A percentile compares a stretch with the other conserved stretches of the same genome.
Conservation (phyloP, 2,329 filamentous ascomycete species). For the Leptographium wingfieldii region DNA sequence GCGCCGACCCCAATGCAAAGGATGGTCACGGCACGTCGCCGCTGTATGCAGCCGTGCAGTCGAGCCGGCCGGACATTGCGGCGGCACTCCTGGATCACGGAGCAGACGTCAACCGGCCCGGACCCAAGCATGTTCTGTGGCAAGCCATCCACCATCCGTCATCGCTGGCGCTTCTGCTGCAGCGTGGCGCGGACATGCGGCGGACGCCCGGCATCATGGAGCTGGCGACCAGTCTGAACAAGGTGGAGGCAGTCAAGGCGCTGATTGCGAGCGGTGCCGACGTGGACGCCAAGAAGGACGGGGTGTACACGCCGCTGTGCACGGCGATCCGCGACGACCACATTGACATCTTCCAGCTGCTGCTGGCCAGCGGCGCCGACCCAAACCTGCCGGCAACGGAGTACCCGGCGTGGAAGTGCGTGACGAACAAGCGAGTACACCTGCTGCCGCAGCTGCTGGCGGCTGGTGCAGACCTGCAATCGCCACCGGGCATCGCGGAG, state of each 20-base stretch:
- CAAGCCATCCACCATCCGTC: constrained; percentile 46
- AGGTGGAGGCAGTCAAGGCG: constrained; percentile 45
- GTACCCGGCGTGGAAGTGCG: constrained; percentile 23
- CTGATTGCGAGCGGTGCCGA: constrained; percentile 15
- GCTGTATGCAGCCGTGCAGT: constrained; percentile 48
- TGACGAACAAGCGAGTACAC: constrained; percentile 15
- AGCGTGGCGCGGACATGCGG: constrained; percentile 44
- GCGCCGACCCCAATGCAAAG: constrained; percentile 45
- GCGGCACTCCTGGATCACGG: constrained; percentile 36
- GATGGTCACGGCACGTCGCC: constrained; percentile 49
- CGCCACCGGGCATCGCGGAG: constrained; percentile 19
- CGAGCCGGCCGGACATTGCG: constrained; percentile 43
- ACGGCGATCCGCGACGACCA: constrained; percentile 15
- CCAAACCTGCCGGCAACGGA: constrained; percentile 17
- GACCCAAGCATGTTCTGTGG: constrained; percentile 58
- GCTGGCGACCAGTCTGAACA: constrained; percentile 49
- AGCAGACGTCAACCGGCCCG: constrained; percentile 55
- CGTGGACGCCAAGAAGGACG: constrained; percentile 17
- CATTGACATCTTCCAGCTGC: constrained; percentile 17
- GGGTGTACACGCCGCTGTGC: constrained; percentile 17
- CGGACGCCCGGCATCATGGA: constrained; percentile 53
- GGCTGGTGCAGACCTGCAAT: constrained; percentile 21
- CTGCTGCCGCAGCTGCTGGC: constrained; percentile 23
- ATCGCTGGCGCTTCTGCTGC: constrained; percentile 45
- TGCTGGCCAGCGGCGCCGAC: constrained; percentile 24